phyloP scores from a whole-genome alignment of 371 early-diverging fungal genomes.

The Mortierella sp. region DNA sequence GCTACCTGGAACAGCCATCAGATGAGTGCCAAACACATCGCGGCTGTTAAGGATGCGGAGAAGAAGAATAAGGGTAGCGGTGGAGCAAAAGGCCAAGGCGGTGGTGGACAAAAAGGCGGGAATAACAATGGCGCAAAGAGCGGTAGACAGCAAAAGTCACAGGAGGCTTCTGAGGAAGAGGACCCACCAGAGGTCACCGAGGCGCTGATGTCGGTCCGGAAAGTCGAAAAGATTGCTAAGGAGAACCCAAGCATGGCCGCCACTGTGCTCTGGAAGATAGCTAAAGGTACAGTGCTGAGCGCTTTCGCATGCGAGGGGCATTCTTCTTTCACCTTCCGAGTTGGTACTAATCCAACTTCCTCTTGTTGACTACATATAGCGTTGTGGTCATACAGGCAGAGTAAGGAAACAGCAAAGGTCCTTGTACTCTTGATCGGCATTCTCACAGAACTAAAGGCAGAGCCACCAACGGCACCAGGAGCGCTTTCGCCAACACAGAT shows the following conservation, averaged over 20 bases:
- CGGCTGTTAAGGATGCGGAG: slow-evolving; percentile 46
- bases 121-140: slow-evolving; percentile 1
- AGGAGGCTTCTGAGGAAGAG: slow-evolving; percentile 15
- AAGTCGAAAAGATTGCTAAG: slow-evolving; percentile 32
- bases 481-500: slow-evolving; percentile 52
- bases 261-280: slow-evolving; percentile 52
- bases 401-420: slow-evolving; percentile 37
- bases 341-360: background rate
- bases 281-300: slow-evolving; percentile 33
- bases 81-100: slow-evolving; percentile 16
- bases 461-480: slow-evolving; percentile 25
- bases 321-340: background rate
- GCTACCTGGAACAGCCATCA: slow-evolving; percentile 58
- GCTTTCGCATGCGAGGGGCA: background rate
- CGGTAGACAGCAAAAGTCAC: slow-evolving; percentile 6
- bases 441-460: slow-evolving; percentile 23
- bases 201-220: slow-evolving; percentile 43
- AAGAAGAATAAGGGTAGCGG: slow-evolving; percentile 25
- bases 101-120: background rate
- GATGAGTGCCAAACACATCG: slow-evolving; percentile 53
- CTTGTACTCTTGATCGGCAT: slow-evolving; percentile 42
- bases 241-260: slow-evolving; percentile 49
- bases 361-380: slow-evolving; percentile 15
- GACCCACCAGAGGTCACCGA: slow-evolving; percentile 41
- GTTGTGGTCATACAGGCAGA: slow-evolving; percentile 36